Percentiles rank a stretch among this genome's conserved stretches.
Conservation (phyloP, 2,329 filamentous ascomycete genomes). For the Daldinia sp. region DNA sequence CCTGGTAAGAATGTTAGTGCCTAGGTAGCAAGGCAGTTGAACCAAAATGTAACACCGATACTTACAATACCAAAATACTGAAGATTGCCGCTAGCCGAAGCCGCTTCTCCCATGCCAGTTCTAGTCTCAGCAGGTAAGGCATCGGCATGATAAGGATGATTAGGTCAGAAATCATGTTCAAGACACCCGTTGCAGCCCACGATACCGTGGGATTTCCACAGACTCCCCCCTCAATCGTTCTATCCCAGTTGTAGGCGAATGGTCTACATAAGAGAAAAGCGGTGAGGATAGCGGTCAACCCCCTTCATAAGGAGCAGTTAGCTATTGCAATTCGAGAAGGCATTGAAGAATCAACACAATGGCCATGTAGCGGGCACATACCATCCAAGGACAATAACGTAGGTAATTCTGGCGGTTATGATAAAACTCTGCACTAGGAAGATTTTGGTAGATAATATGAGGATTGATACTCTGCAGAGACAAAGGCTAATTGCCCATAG, state of each 20-base stretch:
- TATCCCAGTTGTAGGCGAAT: conserved; percentile 54
- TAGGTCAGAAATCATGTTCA: conserved; percentile 53
- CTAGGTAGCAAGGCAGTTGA: background rate
- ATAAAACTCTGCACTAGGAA: conserved; percentile 48
- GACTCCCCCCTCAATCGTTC: conserved; percentile 48
- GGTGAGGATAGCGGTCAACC: conserved; percentile 47
- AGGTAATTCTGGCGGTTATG: conserved; percentile 43
- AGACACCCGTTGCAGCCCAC: conserved; percentile 50
- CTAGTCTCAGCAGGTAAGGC: conserved; percentile 51
- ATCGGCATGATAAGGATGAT: conserved; percentile 51
- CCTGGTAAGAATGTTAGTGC: conserved; percentile 17
- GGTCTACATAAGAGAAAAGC: conserved; percentile 55
- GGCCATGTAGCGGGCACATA: conserved; percentile 20
- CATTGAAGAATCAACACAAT: background rate
- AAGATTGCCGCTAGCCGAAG: conserved; percentile 50
- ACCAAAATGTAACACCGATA: background rate
- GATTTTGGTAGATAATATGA: conserved; percentile 49
- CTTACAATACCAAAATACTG: conserved; percentile 53
- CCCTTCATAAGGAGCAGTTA: conserved; percentile 27
- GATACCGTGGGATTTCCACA: conserved; percentile 51
- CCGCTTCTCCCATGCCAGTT: conserved; percentile 51
- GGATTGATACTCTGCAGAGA: conserved; percentile 50
- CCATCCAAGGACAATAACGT: conserved; percentile 45
- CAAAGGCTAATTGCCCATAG: conserved; percentile 51
- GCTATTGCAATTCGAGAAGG: background rate